Evolutionary conservation across 2,329 filamentous ascomycete genomes (phyloP).

Genomic region (Diaporthe sp.): DNA sequence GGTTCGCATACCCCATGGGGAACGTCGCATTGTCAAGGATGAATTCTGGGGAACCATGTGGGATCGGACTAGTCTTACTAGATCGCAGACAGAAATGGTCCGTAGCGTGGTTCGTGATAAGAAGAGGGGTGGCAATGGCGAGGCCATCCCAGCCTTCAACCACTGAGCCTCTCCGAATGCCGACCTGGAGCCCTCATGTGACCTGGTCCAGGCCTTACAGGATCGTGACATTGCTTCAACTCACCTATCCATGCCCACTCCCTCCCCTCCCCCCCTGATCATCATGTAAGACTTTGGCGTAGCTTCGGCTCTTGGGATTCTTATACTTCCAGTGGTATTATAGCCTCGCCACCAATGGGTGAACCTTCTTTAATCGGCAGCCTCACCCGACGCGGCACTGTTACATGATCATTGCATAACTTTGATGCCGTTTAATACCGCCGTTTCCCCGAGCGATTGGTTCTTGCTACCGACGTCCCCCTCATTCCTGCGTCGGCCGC

Average conservation of each 20-base stretch:
- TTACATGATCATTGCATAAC: conserved; percentile 21
- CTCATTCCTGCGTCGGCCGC: conserved; percentile 18
- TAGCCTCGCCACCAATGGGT: conserved; percentile 17
- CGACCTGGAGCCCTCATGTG: conserved; percentile 6
- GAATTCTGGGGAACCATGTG: conserved; percentile 23
- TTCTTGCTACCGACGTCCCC: neutral
- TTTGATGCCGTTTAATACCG: neutral
- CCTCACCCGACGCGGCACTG: neutral
- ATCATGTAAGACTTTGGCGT: neutral
- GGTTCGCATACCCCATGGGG: conserved; percentile 9
- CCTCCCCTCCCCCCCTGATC: neutral
- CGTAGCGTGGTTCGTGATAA: conserved; percentile 11
- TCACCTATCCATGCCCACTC: neutral
- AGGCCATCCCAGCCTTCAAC: conserved; percentile 8
- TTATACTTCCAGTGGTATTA: conserved; percentile 8
- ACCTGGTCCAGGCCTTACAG: neutral
- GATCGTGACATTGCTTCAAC: neutral
- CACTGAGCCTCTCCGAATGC: conserved; percentile 2
- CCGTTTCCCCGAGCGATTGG: neutral
- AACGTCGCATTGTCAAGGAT: conserved; percentile 21
- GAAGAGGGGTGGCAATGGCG: conserved; percentile 12
- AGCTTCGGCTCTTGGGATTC: conserved; percentile 5
- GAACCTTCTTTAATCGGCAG: conserved; percentile 7
- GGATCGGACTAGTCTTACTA: conserved; percentile 15
- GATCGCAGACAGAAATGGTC: conserved; percentile 4